These are phyloP conservation scores for Globisporangium cederbergense DNA, from an alignment of 352 stramenopile species.

Conservation along the genomic window DNA sequence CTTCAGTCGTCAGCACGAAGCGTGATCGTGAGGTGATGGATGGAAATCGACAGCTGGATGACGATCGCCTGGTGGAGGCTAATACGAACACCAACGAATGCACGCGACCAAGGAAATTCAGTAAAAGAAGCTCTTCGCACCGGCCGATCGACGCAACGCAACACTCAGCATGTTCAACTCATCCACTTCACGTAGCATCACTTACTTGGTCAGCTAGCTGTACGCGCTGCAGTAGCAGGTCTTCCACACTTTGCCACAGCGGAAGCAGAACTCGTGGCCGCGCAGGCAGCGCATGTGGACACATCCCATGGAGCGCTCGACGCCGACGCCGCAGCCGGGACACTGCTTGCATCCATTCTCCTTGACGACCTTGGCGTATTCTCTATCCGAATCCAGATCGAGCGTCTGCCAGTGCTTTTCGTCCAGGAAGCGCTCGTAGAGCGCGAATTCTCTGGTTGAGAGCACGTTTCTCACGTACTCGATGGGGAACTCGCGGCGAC, in stretches of 20 bases:
- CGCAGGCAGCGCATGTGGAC: slow-evolving; percentile 53
- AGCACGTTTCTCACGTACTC: slow-evolving; percentile 11
- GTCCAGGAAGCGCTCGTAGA: slow-evolving; percentile 9
- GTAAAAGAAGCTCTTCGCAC: too few relatives aligned
- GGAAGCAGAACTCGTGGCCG: slow-evolving; percentile 61
- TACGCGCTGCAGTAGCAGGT: neutral
- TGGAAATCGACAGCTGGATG: neutral
- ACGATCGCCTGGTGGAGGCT: too few relatives aligned
- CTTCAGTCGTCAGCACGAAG: neutral
- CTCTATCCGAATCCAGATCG: slow-evolving; percentile 48
- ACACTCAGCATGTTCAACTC: too few relatives aligned
- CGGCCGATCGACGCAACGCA: too few relatives aligned
- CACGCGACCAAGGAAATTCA: too few relatives aligned
- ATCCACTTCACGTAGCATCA: too few relatives aligned
- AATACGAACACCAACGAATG: too few relatives aligned
- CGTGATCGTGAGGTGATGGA: neutral
- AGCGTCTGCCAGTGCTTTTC: slow-evolving; percentile 19
- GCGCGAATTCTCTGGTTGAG: neutral
- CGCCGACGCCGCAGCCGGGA: slow-evolving; percentile 62
- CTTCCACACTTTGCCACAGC: slow-evolving; percentile 31
- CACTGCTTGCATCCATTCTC: slow-evolving; percentile 44
- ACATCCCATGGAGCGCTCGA: slow-evolving; percentile 44
- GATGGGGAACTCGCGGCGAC: slow-evolving; percentile 7
- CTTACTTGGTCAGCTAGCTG: neutral
- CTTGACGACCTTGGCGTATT: slow-evolving; percentile 43